Percentiles rank a stretch among this genome's conserved stretches.
Evolutionary conservation across 352 stramenopile species (phyloP).

Genomic region (Phytophthora fragariaefolia): DNA sequence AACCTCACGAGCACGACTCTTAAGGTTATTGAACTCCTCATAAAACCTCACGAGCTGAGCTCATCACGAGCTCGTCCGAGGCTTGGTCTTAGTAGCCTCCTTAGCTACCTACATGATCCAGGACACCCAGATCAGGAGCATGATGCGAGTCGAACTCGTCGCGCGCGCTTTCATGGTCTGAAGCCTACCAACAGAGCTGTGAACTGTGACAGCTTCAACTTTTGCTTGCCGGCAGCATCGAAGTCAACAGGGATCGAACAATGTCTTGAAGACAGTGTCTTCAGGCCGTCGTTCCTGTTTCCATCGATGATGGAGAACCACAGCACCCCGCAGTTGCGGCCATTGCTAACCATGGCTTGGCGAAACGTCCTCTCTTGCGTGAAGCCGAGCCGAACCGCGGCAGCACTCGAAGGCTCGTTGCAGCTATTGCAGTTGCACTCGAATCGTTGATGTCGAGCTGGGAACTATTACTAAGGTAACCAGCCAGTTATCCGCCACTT

Average conservation of each 20-base stretch:
- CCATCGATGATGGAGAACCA: slow-evolving; percentile 14
- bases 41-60: not conserved
- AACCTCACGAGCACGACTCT: not conserved
- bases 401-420: not conserved
- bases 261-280: not conserved
- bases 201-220: not conserved
- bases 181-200: not conserved
- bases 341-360: slow-evolving; percentile 4
- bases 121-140: no score
- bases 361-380: slow-evolving; percentile 2
- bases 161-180: not conserved
- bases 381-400: not conserved
- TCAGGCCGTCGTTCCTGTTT: slow-evolving; percentile 8
- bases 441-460: not conserved
- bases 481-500: no score
- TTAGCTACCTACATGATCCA: no score
- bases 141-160: no score
- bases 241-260: slow-evolving; percentile 11
- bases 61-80: no score
- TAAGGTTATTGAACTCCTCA: not conserved
- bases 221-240: slow-evolving; percentile 1
- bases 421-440: not conserved
- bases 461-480: no score
- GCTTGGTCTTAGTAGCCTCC: no score
- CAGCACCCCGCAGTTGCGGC: not conserved